Evolutionary conservation across 2,329 filamentous ascomycete species (phyloP).

Genomic region (Xylaria digitata): DNA sequence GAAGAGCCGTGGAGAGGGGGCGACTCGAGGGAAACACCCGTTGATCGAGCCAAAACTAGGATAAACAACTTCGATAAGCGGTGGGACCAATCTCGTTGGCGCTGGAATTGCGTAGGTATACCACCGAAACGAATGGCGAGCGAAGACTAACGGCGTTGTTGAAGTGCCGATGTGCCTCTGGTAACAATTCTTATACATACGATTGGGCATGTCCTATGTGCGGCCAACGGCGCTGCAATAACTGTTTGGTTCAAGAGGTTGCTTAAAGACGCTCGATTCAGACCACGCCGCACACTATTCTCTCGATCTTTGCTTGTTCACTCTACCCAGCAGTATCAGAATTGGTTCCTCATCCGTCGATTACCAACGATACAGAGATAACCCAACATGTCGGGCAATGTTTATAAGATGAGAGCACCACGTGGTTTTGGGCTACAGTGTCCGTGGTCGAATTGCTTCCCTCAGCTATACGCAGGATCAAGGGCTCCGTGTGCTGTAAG

Average conservation of each 20-base stretch:
- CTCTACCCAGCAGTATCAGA: too few relatives aligned
- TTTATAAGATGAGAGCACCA: background rate
- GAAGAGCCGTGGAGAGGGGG: slow-evolving; percentile 26
- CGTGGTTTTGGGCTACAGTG: slow-evolving; percentile 21
- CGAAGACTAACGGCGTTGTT: slow-evolving; percentile 5
- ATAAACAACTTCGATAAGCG: slow-evolving; percentile 29
- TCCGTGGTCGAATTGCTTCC: slow-evolving; percentile 30
- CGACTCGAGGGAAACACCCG: slow-evolving; percentile 1
- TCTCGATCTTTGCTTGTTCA: background rate
- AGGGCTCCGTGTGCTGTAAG: slow-evolving; percentile 15
- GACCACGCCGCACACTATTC: background rate
- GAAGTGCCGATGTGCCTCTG: slow-evolving; percentile 15
- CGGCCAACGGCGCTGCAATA: slow-evolving; percentile 1
- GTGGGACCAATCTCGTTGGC: slow-evolving; percentile 28
- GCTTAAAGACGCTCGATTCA: background rate
- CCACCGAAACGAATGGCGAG: background rate
- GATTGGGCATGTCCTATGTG: slow-evolving; percentile 3
- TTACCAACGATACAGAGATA: background rate
- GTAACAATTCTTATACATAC: slow-evolving; percentile 23
- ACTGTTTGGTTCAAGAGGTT: slow-evolving; percentile 7
- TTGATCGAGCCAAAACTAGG: slow-evolving; percentile 7
- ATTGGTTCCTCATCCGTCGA: background rate
- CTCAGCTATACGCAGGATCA: slow-evolving; percentile 14
- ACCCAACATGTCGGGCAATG: slow-evolving; percentile 20
- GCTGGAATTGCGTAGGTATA: slow-evolving; percentile 23